phyloP scores from a whole-genome alignment of 2,329 filamentous ascomycete species.

The Amylocarpus encephaloides region DNA sequence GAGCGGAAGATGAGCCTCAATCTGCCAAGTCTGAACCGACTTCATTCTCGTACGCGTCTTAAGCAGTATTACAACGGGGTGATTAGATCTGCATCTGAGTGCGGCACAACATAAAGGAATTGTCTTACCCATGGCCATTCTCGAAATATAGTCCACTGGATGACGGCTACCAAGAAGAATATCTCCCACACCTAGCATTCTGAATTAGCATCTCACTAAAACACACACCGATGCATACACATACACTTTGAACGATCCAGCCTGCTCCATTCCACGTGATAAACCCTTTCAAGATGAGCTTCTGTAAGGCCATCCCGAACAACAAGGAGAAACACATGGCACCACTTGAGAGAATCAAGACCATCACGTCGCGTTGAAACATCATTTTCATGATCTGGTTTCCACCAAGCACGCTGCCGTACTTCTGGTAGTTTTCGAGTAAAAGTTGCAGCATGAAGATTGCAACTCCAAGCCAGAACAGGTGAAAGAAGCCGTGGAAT shows the following conservation, averaged over 20 bases:
- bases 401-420: conserved; percentile 61
- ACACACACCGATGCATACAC: conserved; percentile 16
- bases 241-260: conserved; percentile 66
- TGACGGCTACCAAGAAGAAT: conserved; percentile 52
- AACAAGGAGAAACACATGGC: conserved; percentile 61
- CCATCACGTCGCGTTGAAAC: conserved; percentile 49
- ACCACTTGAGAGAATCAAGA: conserved; percentile 58
- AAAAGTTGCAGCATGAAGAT: conserved; percentile 62
- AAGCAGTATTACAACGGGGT: too few relatives aligned
- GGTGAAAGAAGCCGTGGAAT: conserved; percentile 72
- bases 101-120: background rate
- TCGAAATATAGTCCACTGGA: conserved; percentile 61
- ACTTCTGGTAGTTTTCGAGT: conserved; percentile 60
- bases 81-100: too few relatives aligned
- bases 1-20: background rate
- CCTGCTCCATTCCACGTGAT: conserved; percentile 62
- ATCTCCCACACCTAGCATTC: conserved; percentile 57
- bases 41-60: too few relatives aligned
- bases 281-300: conserved; percentile 49
- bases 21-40: too few relatives aligned
- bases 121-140: conserved; percentile 66
- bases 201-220: background rate
- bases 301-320: conserved; percentile 61
- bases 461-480: conserved; percentile 69
- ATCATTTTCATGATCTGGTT: conserved; percentile 69